These are phyloP conservation scores for Pleurotus sapidus DNA, from an alignment of 768 basidiomycete genomes.

Conservation along the genomic window DNA sequence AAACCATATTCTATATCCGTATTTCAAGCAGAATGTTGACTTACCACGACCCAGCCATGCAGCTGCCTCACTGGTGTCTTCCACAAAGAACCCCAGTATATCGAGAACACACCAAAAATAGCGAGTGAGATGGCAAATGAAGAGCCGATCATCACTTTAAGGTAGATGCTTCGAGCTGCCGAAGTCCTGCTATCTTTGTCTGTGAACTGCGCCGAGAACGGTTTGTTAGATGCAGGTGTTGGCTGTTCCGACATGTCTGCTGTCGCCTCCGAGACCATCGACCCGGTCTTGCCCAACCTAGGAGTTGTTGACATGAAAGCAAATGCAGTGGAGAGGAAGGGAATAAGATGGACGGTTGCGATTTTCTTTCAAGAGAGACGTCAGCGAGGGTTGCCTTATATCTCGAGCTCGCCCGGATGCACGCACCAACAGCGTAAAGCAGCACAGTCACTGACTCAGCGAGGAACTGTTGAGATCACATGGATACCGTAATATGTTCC, in stretches of 20 bases:
- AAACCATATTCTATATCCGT: background rate
- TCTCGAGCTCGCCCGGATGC: too few relatives aligned
- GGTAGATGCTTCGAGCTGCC: conserved; percentile 37
- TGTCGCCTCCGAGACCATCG: background rate
- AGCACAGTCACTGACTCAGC: too few relatives aligned
- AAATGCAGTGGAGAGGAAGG: too few relatives aligned
- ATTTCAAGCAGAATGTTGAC: conserved; percentile 11
- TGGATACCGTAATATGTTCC: too few relatives aligned
- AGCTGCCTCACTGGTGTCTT: conserved; percentile 39
- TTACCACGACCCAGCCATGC: conserved; percentile 56
- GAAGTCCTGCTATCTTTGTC: conserved; percentile 20
- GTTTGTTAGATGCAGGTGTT: conserved; percentile 6
- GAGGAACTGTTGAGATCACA: too few relatives aligned
- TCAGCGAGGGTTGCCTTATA: too few relatives aligned
- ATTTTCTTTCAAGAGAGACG: too few relatives aligned
- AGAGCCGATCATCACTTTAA: conserved; percentile 39
- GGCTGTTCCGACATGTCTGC: background rate
- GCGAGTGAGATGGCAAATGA: conserved; percentile 34
- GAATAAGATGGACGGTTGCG: too few relatives aligned
- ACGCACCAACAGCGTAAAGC: too few relatives aligned
- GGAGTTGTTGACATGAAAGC: too few relatives aligned
- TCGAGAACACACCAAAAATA: conserved; percentile 49
- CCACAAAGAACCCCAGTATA: conserved; percentile 58
- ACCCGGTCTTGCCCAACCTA: background rate
- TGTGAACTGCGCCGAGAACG: conserved; percentile 22